Conservation (phyloP, 169 alveolate genomes). For the Plasmodium cynomolgi region DNA sequence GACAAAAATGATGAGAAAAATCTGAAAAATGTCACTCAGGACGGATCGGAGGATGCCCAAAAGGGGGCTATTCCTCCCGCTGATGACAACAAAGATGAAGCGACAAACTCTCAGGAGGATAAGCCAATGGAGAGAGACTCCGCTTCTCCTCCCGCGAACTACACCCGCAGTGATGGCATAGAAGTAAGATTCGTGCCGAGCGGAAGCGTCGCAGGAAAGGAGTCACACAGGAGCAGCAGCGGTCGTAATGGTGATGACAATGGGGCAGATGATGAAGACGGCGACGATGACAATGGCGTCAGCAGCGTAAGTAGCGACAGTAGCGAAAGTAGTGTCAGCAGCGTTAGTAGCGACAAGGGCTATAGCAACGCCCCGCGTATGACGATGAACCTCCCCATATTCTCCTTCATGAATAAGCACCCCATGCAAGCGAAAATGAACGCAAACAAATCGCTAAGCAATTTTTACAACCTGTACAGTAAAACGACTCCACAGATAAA, state of each 20-base stretch:
- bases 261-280: not conserved
- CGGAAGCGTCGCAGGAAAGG: not conserved
- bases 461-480: not conserved
- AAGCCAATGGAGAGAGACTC: not conserved
- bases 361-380: too few species aligned
- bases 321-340: not conserved
- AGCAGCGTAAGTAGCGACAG: not conserved
- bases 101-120: not conserved
- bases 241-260: not conserved
- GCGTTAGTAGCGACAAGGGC: too few species aligned
- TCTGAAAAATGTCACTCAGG: not conserved
- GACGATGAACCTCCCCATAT: not conserved
- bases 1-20: not conserved
- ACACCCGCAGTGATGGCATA: not conserved
- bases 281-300: not conserved
- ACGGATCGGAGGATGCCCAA: not conserved
- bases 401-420: not conserved
- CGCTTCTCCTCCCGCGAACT: not conserved
- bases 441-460: conserved; percentile 1
- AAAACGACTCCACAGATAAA: not conserved
- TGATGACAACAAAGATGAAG: not conserved
- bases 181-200: conserved; percentile 6
- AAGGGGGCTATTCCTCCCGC: not conserved
- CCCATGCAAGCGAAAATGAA: not conserved
- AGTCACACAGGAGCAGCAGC: not conserved